phyloP scores from a whole-genome alignment of 2,329 filamentous ascomycete genomes.

The Ophiognomonia clavigignenti-juglandacearum region DNA sequence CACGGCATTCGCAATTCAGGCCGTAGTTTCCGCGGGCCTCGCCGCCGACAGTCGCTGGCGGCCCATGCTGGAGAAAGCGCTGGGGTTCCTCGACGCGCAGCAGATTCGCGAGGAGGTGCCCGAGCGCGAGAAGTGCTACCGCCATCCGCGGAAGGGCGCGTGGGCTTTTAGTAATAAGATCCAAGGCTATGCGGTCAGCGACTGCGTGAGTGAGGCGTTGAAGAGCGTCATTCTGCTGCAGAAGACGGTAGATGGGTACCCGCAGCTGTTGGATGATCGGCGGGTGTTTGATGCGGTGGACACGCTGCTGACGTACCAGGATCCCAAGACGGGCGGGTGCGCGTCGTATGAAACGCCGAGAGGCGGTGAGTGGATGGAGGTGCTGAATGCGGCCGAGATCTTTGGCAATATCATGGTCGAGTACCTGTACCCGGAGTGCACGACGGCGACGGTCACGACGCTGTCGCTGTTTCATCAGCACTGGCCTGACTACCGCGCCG shows the following conservation, averaged over 20 bases:
- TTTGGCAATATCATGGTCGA: constrained; percentile 98
- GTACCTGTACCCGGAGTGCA: constrained; percentile 97
- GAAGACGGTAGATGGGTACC: constrained; percentile 69
- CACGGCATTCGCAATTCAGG: constrained; percentile 84
- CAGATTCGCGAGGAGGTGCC: constrained; percentile 82
- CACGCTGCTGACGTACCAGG: constrained; percentile 88
- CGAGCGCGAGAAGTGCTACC: constrained; percentile 76
- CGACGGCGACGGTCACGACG: constrained; percentile 86
- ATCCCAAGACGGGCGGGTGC: constrained; percentile 71
- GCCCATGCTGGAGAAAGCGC: constrained; percentile 76
- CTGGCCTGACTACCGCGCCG: constrained; percentile 73
- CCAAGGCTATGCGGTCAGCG: constrained; percentile 92
- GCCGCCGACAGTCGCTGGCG: constrained; percentile 72
- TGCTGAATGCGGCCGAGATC: constrained; percentile 91
- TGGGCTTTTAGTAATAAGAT: constrained; percentile 94
- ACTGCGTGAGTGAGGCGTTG: constrained; percentile 87
- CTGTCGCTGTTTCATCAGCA: constrained; percentile 75
- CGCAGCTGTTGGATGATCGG: constrained; percentile 66
- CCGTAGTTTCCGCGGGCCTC: constrained; percentile 72
- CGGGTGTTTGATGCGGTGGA: constrained; percentile 86
- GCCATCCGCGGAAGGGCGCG: constrained; percentile 84
- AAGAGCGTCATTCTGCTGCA: constrained; percentile 82
- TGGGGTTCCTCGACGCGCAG: constrained; percentile 83
- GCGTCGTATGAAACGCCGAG: constrained; percentile 85
- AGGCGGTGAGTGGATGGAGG: constrained; percentile 72